Evolutionary conservation across 202 grass and related monocot genomes (phyloP), one percentile per base, ranked within the genome.

Genomic region (Zoysia matrella): DNA sequence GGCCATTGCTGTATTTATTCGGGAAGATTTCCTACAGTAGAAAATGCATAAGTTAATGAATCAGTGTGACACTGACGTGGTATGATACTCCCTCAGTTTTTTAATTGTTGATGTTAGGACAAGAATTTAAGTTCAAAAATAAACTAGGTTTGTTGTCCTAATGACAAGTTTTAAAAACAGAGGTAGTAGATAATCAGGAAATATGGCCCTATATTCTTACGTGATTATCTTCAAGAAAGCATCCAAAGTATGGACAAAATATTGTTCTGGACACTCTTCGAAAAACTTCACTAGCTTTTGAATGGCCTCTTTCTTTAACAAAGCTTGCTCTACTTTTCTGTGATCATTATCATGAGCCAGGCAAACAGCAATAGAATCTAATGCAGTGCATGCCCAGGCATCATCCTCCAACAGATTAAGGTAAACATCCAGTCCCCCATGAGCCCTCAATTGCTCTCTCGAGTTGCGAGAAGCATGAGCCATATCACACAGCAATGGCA

Each of bases 171-270:
- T 36, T 36, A 36, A 36, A 36, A 36, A 76, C n/a, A 53, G 91
- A 50, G 48, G 47, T 62, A 45, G 54, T 14, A 61, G 8, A 68
- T 53, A 79, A 87, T 53, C 13, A 67, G 10, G n/a, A 84, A 80
- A 85, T 10, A 1, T 16, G 5, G 6, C n/a, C 9, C 71, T 66
- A 1, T 41, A 65, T 64, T 57, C 95, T 98, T 93, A 98, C 96
- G 91, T 98, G 64, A 95, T 95, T 86, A 98, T 98, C 70, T 98
- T 98, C 89, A 95, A 91, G 83, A 95, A 99, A 89, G 92, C 89
- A 63, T 99, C 96, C 63, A 99, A 71, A 77, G 88, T 99, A 63
- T 99, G 86, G 49, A 92, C 87, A 63, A 99, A 99, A 83, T 99
- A 92, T 82, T 99, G 96, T 84, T 87, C 96, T 4, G 96, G 92